A percentile compares a stretch with the other conserved stretches of the same genome.
These are phyloP conservation scores for Dactylella cylindrospora DNA, from an alignment of 2,329 filamentous ascomycete species.

Conservation along the genomic window DNA sequence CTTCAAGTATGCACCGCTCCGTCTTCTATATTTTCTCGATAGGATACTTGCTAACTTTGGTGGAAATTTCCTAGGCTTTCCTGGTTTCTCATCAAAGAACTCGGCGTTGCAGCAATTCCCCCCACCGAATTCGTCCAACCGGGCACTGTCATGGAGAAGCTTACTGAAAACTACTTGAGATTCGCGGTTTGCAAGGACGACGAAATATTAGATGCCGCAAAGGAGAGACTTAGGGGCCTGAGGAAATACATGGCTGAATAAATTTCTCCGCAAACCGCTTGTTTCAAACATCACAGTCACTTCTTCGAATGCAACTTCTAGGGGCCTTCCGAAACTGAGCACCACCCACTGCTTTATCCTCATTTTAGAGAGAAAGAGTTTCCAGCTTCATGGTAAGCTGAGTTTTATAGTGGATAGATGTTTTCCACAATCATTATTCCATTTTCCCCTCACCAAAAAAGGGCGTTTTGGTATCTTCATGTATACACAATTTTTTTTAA, in stretches of 20 bases:
- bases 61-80: conserved; percentile 58
- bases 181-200: conserved; percentile 91
- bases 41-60: neutral
- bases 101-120: conserved; percentile 92
- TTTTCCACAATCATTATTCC: no score
- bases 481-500: no score
- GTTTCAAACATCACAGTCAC: no score
- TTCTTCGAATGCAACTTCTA: no score
- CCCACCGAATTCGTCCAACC: conserved; percentile 97
- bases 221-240: conserved; percentile 70
- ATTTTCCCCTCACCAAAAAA: no score
- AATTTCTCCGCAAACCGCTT: no score
- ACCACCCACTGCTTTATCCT: no score
- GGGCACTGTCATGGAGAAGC: conserved; percentile 65
- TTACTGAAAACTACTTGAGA: conserved; percentile 88
- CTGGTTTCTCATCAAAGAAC: conserved; percentile 96
- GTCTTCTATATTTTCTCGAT: neutral
- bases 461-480: no score
- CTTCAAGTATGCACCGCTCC: conserved; percentile 65
- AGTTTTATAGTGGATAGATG: no score
- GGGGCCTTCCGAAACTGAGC: no score
- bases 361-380: no score
- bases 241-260: conserved; percentile 65
- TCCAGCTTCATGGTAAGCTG: no score
- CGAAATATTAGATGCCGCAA: conserved; percentile 75